Conservation (phyloP, 176 grass and related monocot species). For the Paspalum notatum region DNA sequence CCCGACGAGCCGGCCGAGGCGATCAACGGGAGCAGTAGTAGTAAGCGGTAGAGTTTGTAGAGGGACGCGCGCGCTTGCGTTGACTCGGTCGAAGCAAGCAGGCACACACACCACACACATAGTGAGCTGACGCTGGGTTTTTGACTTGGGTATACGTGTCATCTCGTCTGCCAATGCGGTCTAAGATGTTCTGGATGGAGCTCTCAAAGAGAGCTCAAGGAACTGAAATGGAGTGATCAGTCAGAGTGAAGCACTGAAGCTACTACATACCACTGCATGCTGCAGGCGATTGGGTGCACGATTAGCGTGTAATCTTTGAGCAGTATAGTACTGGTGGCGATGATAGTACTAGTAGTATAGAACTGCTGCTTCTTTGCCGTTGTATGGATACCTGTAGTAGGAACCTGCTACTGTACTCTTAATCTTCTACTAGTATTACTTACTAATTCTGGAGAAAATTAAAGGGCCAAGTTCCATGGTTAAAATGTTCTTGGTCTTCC, state of each 20-base stretch:
- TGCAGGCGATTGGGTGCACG: background rate
- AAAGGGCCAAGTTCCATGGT: background rate
- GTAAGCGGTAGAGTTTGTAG: background rate
- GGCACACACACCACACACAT: background rate
- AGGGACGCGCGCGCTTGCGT: background rate
- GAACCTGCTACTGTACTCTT: background rate
- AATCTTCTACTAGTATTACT: background rate
- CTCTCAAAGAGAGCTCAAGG: slow-evolving; percentile 6
- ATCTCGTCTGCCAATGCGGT: background rate
- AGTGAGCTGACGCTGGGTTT: background rate
- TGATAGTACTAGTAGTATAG: background rate
- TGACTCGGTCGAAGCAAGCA: background rate
- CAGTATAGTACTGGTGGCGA: background rate
- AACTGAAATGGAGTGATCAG: background rate
- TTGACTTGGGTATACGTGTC: background rate
- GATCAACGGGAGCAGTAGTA: slow-evolving; percentile 26
- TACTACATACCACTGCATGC: background rate
- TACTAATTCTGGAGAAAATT: background rate
- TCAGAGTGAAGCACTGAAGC: background rate
- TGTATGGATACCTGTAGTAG: background rate
- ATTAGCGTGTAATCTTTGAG: background rate
- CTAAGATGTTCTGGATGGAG: background rate
- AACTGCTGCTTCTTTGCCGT: background rate
- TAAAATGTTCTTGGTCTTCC: background rate
- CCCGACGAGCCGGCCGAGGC: background rate